Evolutionary conservation across 768 basidiomycete genomes (phyloP).

Genomic region (Crassisporium funariophilum): DNA sequence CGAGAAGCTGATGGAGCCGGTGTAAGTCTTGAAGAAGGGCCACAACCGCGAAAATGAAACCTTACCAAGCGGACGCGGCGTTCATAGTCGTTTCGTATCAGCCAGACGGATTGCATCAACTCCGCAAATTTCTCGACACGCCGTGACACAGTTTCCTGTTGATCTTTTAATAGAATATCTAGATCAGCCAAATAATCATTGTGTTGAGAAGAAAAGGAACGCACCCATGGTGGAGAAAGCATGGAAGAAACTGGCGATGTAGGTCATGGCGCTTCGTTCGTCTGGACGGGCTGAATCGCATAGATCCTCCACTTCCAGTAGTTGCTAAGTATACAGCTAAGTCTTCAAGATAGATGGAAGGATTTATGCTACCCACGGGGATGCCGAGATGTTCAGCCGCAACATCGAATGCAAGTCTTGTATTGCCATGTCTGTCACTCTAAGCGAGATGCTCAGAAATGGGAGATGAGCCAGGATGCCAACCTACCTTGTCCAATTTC

Average conservation of each 20-base stretch:
- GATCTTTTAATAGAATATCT: conserved; percentile 54
- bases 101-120: conserved; percentile 91
- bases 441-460: conserved; percentile 30
- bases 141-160: conserved; percentile 91
- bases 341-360: neutral
- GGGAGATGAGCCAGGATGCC: neutral
- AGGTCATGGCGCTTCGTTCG: conserved; percentile 97
- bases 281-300: conserved; percentile 88
- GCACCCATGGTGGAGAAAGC: conserved; percentile 97
- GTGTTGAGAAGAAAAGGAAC: neutral
- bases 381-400: conserved; percentile 90
- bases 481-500: conserved; percentile 72
- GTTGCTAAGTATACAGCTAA: conserved; percentile 55
- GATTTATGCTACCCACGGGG: conserved; percentile 58
- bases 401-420: conserved; percentile 82
- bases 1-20: conserved; percentile 52
- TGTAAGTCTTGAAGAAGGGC: conserved; percentile 8
- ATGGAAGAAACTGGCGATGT: conserved; percentile 96
- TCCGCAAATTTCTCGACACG: conserved; percentile 96
- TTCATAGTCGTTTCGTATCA: conserved; percentile 89
- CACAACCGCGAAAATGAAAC: conserved; percentile 8
- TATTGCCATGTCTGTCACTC: conserved; percentile 81
- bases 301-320: conserved; percentile 95
- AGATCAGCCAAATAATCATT: conserved; percentile 1
- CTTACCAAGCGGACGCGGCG: conserved; percentile 73